Evolutionary conservation across 1,284 basidiomycete species (phyloP), one percentile per base, ranked within the genome.

Genomic region (Cerioporus squamosus): DNA sequence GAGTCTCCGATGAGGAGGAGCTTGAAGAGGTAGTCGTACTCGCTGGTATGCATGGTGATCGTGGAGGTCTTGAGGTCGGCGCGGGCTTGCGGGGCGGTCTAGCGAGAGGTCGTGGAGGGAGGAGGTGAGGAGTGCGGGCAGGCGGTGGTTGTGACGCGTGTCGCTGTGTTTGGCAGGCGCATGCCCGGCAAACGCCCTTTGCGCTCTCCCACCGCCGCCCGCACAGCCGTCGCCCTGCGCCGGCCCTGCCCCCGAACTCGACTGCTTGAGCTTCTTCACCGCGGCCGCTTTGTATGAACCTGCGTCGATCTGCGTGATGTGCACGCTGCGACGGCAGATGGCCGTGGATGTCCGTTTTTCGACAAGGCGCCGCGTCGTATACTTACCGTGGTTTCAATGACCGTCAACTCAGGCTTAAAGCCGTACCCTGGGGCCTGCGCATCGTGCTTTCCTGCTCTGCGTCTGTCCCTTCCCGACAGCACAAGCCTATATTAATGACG

Each of bases 11-110:
- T 93, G 76, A 93, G 88, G 72, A 93, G 87, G 66, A 98, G 93
- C 84, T 97, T 97, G 87, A 97, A 97, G 74, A 97, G 93, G 72
- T 94, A 96, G 81, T 97, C 95, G 87, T 97, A 97, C 79, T 95
- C 94, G 78, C 90, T 90, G 72, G 93, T 91, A 74, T 93, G 91
- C 91, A 93, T 93, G 66, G 68, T 81, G 73, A 23, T 47, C 42
- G 51, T 44, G 44, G 63, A 57, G 57, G 48, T 50, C 46, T 55
- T 61, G 60, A 55, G 63, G 60, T 53, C 50, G 45, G 51, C 57
- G 66, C 53, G 54, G 62, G 44, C 10, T 36, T 12, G 33, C 12
- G 33, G 56, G 57, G 50, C n/a, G 51, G 65, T 59, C 57, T 64
- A 60, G 66, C 50, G 46, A 52, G 60, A 62, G 54, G 57, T 66